Base-by-base conservation (phyloP, 1,284 basidiomycete species). In the Xerocomus amazonicus region DNA sequence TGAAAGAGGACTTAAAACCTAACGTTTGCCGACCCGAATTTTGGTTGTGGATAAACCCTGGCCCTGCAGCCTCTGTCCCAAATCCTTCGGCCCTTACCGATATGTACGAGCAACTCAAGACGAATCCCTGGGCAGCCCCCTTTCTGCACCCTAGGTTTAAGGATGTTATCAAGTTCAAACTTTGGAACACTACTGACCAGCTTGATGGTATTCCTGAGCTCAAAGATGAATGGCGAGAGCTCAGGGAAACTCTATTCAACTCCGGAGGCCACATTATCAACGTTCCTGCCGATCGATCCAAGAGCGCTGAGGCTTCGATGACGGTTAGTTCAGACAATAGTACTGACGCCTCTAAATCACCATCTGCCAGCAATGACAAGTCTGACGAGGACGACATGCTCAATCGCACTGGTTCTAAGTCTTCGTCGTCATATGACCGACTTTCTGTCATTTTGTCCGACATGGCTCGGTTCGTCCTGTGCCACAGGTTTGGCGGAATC, bases 141-240 rank as follows among this genome's bases (percentile, higher is more conserved):
- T 90, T 93, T 73, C 72, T 93, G 14, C 87, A 93, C 66, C 79
- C 79, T 17, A 76, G 89, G 46, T 92, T 93, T 72, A 77, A 81
- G 50, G 84, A 90, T 53, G 78, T 88, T 16, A 83, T 93, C 65
- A 80, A 87, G 61, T 93, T 93, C 74, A 89, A 85, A 63, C 76
- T 92, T 61, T 93, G 90, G 90, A 92, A 93, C 64, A 92, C 91
- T 33, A 92, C 90, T 4, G 90, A 92, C 59, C 90, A 92, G 59
- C 73, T 93, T 35, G 91, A 93, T 56, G 83, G 84, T 34, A 76
- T 92, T 2, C 80, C 82, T 4, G 91, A 93, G 66, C 69, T 92
- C 39, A 80, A 77, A 56, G 75, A 86, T 45, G 86, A 90, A 60
- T 93, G 91, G 91, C 75, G 90, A 42, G 73, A 81, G 48, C 73